Evolutionary conservation across 164 flowering plant species (phyloP), one percentile per base, ranked within the genome.

Genomic region (Berberis thunbergii): DNA sequence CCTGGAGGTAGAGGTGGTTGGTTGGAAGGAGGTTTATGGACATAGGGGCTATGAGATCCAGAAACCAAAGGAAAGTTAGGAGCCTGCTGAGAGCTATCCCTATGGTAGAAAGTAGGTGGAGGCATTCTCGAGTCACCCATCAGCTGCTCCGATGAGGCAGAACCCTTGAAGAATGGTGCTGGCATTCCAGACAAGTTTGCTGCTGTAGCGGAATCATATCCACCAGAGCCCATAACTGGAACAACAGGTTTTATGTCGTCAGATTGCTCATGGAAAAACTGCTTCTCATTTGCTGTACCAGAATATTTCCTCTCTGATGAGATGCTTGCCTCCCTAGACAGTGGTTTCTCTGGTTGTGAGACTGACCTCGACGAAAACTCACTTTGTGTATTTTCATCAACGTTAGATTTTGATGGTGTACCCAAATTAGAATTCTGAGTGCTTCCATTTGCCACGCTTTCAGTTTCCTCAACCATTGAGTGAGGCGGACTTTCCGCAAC

Each of bases 1-100:
- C 84, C 70, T 9, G 94, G 94, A 67, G 97, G 99, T 71, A 91
- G 64, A 59, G 97, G 96, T 49, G 97, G 99, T 66, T 87, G 97
- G 68, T 70, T 81, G 26, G 67, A 72, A 57, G 77, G 45, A 72
- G 41, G 74, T 63, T 82, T 89, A 70, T 76, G 86, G 43, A 85
- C 96, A 75, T 76, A 83, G 61, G 63, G 64, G 66, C 90, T 92
- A 46, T 75, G 87, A 50, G 85, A 74, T 49, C 83, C 84, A 62
- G 75, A n/a, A 42, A 57, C 63, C 10, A 71, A 59, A 56, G 70
- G 66, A 66, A 62, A 54, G 64, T 61, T 72, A 41, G 70, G 76
- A 65, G 68, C 65, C 67, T 69, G 85, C 7, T 75, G 88, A 38
- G 70, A 75, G 69, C 69, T 76, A 55, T 75, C 80, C 68, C 79